Evolutionary conservation across 2,329 filamentous ascomycete genomes (phyloP).

Genomic region (Neurospora sp.): DNA sequence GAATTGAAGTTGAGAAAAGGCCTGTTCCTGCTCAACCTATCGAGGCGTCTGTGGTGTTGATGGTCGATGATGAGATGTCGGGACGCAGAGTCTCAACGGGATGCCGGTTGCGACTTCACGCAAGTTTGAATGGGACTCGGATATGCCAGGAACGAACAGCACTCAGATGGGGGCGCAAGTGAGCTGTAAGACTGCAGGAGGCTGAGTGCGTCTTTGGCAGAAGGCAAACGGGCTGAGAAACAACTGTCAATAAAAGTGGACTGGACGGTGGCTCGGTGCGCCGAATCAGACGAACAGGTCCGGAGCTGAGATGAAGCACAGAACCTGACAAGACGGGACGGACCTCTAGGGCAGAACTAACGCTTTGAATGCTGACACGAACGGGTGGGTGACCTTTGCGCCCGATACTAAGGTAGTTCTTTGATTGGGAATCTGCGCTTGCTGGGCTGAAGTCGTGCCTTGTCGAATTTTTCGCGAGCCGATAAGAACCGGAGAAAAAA

Average conservation of each 20-base stretch:
- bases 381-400: neutral
- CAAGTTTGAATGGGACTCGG: neutral
- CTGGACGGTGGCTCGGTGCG: neutral
- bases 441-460: neutral
- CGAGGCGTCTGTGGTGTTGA: neutral
- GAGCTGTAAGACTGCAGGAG: neutral
- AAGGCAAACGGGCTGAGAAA: neutral
- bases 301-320: neutral
- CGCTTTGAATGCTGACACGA: neutral
- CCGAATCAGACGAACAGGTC: neutral
- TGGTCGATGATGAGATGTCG: neutral
- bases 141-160: neutral
- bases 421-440: neutral
- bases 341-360: neutral
- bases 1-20: neutral
- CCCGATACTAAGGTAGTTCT: neutral
- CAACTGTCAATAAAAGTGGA: neutral
- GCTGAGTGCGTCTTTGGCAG: neutral
- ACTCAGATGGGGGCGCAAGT: neutral
- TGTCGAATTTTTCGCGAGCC: neutral
- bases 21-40: neutral
- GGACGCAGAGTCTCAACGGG: neutral
- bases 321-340: neutral
- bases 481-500: neutral
- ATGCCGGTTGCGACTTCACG: neutral